Conservation (phyloP, 2,329 filamentous ascomycete genomes). For the Teratosphaeria destructans region DNA sequence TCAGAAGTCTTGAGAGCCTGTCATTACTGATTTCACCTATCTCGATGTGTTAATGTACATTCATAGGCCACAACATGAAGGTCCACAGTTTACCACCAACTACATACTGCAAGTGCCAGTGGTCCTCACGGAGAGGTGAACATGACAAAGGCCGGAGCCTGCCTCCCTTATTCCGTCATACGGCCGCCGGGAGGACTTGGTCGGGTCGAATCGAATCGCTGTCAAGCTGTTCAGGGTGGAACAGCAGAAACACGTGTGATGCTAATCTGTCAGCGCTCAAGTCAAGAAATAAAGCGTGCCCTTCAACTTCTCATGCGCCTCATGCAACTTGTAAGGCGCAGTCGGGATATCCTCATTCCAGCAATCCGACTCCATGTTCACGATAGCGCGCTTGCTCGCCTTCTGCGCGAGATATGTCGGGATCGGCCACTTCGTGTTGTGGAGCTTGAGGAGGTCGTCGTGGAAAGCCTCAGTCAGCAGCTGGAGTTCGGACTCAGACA, state of each 20-base stretch:
- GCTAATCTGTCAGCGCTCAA: not conserved
- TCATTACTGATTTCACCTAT: not conserved
- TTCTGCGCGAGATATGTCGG: conserved; percentile 6
- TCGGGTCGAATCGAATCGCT: not conserved
- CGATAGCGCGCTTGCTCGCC: conserved; percentile 5
- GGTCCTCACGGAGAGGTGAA: not conserved
- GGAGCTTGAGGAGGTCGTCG: conserved; percentile 3
- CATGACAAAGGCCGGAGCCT: not conserved
- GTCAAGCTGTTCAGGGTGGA: not conserved
- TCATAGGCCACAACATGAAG: not conserved
- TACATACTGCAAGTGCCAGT: not conserved
- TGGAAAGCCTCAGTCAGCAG: not conserved
- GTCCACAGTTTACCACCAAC: not conserved
- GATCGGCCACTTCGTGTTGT: conserved; percentile 7
- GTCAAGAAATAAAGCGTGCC: not conserved
- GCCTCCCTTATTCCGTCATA: not conserved
- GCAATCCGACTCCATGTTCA: conserved; percentile 1
- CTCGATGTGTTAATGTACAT: not conserved
- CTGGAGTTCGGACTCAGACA: not conserved
- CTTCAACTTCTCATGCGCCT: not conserved
- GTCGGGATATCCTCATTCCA: not conserved
- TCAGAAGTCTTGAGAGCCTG: conserved; percentile 14
- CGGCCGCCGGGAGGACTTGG: not conserved
- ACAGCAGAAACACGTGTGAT: not conserved
- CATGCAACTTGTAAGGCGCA: not conserved